Evolutionary conservation across 1,284 basidiomycete genomes (phyloP).

Genomic region (Ganoderma sinense): DNA sequence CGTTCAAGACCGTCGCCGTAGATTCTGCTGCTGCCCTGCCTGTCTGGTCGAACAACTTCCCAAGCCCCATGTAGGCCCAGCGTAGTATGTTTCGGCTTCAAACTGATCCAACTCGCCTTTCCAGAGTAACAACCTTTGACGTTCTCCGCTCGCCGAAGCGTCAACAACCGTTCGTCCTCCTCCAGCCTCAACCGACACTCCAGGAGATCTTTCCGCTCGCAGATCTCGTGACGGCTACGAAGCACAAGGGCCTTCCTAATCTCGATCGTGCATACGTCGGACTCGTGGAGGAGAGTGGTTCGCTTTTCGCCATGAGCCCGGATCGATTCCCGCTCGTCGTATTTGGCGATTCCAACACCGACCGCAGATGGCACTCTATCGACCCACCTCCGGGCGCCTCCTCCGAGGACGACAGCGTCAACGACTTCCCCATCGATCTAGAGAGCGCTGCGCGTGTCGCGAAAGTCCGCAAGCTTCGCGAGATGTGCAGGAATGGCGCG

Average conservation of each 20-base stretch:
- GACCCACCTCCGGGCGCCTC: slow-evolving; percentile 44
- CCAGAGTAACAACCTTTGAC: slow-evolving; percentile 83
- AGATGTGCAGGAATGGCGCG: slow-evolving; percentile 45
- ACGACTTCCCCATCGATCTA: slow-evolving; percentile 49
- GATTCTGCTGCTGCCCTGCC: slow-evolving; percentile 42
- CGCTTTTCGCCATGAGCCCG: slow-evolving; percentile 82
- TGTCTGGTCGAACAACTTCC: slow-evolving; percentile 67
- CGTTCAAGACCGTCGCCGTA: slow-evolving; percentile 60
- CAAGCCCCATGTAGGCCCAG: slow-evolving; percentile 58
- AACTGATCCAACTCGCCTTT: slow-evolving; percentile 10
- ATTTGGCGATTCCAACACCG: slow-evolving; percentile 58
- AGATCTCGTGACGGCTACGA: slow-evolving; percentile 46
- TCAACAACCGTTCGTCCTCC: slow-evolving; percentile 72
- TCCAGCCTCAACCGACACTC: slow-evolving; percentile 78
- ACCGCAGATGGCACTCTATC: slow-evolving; percentile 38
- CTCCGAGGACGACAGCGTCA: slow-evolving; percentile 25
- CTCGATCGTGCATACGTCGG: slow-evolving; percentile 76
- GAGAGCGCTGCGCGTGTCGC: slow-evolving; percentile 53
- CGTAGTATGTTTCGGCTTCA: not conserved
- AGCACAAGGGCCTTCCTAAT: slow-evolving; percentile 51
- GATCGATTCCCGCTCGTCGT: slow-evolving; percentile 77
- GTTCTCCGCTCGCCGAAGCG: slow-evolving; percentile 59
- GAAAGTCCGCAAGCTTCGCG: slow-evolving; percentile 44
- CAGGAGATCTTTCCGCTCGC: slow-evolving; percentile 64
- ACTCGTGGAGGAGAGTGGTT: slow-evolving; percentile 71